Percentiles rank a stretch among this genome's conserved stretches.
Conservation (phyloP, 2,329 filamentous ascomycete species). For the Apiospora kogelbergensis region DNA sequence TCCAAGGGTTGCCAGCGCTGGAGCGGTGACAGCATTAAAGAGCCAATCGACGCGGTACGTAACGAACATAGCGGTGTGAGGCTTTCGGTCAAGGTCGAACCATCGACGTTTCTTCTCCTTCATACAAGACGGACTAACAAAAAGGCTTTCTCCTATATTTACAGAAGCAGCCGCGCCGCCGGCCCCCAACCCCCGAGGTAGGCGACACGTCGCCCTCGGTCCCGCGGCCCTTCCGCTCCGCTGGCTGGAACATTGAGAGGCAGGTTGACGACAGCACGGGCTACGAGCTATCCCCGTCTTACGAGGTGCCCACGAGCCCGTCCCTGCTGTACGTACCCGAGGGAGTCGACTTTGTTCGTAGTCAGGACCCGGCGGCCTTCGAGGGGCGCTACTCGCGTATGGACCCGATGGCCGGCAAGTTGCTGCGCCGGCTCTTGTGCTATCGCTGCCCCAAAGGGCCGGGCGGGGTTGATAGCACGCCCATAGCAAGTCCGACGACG, state of each 20-base stretch:
- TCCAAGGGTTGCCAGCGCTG: constrained; percentile 35
- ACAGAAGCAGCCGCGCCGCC: constrained; percentile 16
- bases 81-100: neutral
- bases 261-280: constrained; percentile 30
- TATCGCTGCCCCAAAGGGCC: constrained; percentile 4
- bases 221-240: constrained; percentile 13
- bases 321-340: constrained; percentile 25
- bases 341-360: constrained; percentile 19
- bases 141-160: neutral
- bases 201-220: constrained; percentile 8
- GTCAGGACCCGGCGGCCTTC: constrained; percentile 18
- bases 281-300: constrained; percentile 23
- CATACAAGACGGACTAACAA: neutral
- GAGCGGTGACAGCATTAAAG: constrained; percentile 17
- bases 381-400: constrained; percentile 31
- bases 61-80: too few relatives aligned
- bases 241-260: neutral
- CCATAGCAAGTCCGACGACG: neutral
- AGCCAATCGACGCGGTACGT: constrained; percentile 35
- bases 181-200: constrained; percentile 19
- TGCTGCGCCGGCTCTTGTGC: constrained; percentile 21
- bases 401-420: constrained; percentile 27
- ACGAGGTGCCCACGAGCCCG: constrained; percentile 23
- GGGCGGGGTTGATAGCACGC: neutral
- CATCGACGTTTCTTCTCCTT: too few relatives aligned